A percentile compares a stretch with the other conserved stretches of the same genome.
Evolutionary conservation across 202 grass and related monocot genomes (phyloP).

Genomic region (Zoysia matrella): DNA sequence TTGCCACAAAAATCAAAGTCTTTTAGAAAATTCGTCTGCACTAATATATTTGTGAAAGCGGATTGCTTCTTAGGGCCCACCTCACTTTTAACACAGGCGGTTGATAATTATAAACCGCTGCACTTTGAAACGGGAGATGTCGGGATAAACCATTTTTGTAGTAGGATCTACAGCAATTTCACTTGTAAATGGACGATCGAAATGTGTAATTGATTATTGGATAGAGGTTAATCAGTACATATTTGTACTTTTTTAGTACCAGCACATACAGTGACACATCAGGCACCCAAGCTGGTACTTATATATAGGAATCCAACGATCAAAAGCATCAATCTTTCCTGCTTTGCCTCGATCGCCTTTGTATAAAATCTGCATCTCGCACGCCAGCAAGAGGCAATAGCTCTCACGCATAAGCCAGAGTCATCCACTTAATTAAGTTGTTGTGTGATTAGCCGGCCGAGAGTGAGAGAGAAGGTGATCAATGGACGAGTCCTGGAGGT

Average conservation of each 20-base stretch:
- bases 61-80: too few species aligned
- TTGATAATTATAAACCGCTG: too few species aligned
- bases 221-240: conserved; percentile 40
- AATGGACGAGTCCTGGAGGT: conserved; percentile 84
- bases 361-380: conserved; percentile 36
- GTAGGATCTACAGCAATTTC: neutral
- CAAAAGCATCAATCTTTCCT: conserved; percentile 47
- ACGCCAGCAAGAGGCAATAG: conserved; percentile 24
- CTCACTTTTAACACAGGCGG: too few species aligned
- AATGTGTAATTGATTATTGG: neutral
- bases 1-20: too few species aligned
- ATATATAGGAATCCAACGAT: conserved; percentile 43
- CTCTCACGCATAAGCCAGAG: neutral
- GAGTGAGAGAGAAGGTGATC: neutral
- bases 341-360: conserved; percentile 33
- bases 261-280: conserved; percentile 5
- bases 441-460: neutral
- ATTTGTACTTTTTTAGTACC: conserved; percentile 51
- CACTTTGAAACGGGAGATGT: too few species aligned
- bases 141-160: too few species aligned
- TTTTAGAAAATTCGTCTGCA: too few species aligned
- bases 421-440: neutral
- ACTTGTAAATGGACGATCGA: neutral
- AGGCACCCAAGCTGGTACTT: conserved; percentile 14
- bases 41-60: too few species aligned